Base-by-base conservation (phyloP, 2,329 filamentous ascomycete genomes). In the Xylariales sp. region DNA sequence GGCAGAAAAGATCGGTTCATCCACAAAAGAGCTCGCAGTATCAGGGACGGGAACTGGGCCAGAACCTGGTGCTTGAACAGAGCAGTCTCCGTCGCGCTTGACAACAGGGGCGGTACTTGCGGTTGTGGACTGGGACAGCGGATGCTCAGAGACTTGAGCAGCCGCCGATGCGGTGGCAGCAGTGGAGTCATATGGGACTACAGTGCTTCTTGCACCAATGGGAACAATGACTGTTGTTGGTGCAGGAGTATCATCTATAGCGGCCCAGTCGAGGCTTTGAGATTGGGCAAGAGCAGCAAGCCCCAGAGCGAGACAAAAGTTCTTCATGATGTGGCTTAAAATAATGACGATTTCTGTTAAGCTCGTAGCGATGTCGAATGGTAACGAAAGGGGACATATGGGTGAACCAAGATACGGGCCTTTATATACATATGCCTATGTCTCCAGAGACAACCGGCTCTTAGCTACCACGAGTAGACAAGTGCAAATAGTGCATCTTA, bases 11-110 rank as follows among this genome's bases (percentile, higher is more conserved):
- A 40, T 42, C 4, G 38, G 3, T 32, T 50, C 47, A 9, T 39
- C 43, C 7, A 57, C 38, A 48, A 67, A 66, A 5, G 49, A 54
- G 21, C 36, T 45, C 14, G 48, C 49, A 4, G 58, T 63, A 42
- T 68, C 64, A 5, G 60, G 59, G 21, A 35, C 27, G 5, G 57
- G 50, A 3, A 49, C 40, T 16, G 60, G 60, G n/a, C 58, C 59
- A n/a, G 49, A 43, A 3, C 61, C 61, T 7, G 31, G 31, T 5
- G 52, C 45, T 31, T 52, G 46, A 7, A 22, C 15, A 4, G 15
- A 14, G 25, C 36, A 39, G 35, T 22, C 28, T 3, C 27, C 36
- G 18, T 39, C 36, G 6, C 36, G 15, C 36, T 39, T 31, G 25
- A 9, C 27, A 20, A 21, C 25, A 28, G 27, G 14, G n/a, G 25